Conservation (phyloP, 1,139 yeast genomes). For the Hansenula sp. region DNA sequence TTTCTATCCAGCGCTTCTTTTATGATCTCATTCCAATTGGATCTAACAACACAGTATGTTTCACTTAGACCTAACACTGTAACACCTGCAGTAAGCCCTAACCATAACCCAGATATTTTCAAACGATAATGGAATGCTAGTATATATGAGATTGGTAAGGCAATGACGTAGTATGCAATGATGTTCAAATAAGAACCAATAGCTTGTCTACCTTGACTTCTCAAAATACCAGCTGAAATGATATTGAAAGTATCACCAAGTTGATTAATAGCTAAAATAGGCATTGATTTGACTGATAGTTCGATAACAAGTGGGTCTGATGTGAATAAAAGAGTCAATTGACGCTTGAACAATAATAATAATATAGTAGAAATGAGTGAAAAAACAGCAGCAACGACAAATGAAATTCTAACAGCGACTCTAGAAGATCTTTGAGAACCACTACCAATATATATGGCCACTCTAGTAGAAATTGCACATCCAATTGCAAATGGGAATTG, state of each 20-base stretch:
- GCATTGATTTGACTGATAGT: conserved; percentile 21
- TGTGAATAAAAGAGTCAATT: conserved; percentile 25
- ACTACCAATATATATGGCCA: conserved; percentile 35
- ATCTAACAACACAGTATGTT: conserved; percentile 35
- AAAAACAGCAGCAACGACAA: conserved; percentile 23
- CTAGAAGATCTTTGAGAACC: conserved; percentile 19
- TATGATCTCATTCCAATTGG: conserved; percentile 57
- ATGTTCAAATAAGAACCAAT: conserved; percentile 60
- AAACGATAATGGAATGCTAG: conserved; percentile 48
- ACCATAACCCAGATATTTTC: conserved; percentile 56
- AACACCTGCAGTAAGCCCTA: conserved; percentile 58
- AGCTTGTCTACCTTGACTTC: conserved; percentile 66
- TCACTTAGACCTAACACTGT: conserved; percentile 48
- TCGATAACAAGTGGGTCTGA: conserved; percentile 21
- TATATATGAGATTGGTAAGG: conserved; percentile 52
- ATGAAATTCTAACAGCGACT: conserved; percentile 16
- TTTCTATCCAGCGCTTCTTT: conserved; percentile 56
- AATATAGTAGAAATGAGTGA: conserved; percentile 21
- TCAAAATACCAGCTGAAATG: conserved; percentile 54
- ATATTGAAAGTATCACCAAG: conserved; percentile 50
- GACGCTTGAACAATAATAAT: conserved; percentile 20
- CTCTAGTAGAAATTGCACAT: conserved; percentile 37
- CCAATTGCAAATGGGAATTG: conserved; percentile 39
- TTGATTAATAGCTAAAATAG: conserved; percentile 51
- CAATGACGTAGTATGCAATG: conserved; percentile 52